Conservation (phyloP, 257 asterid species). For the Ballota nigra region DNA sequence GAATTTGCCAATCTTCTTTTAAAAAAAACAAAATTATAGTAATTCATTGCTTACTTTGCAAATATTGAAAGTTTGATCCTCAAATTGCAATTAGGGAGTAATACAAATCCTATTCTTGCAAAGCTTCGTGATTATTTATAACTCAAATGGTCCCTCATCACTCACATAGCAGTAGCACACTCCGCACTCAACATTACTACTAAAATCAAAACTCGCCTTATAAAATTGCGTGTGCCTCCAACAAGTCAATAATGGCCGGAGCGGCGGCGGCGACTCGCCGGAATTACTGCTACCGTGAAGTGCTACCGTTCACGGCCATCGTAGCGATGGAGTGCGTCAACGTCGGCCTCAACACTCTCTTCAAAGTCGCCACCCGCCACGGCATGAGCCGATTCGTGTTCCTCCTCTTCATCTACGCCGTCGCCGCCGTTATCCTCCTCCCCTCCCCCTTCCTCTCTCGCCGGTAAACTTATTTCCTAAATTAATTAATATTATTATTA, state of each 20-base stretch:
- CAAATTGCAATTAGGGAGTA: too few species aligned
- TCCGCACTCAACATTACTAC: conserved; percentile 13
- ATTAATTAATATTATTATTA: too few species aligned
- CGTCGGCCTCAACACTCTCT: conserved; percentile 82
- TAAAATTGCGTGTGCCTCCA: conserved; percentile 26
- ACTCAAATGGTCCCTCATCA: neutral
- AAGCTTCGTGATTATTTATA: too few species aligned
- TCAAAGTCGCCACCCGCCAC: conserved; percentile 59
- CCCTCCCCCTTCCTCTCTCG: conserved; percentile 61
- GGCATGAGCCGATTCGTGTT: conserved; percentile 84
- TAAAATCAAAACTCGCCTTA: neutral
- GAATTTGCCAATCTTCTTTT: too few species aligned
- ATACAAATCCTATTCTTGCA: too few species aligned
- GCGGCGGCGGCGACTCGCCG: conserved; percentile 18
- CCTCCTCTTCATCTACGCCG: conserved; percentile 67
- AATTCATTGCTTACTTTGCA: too few species aligned
- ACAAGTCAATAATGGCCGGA: conserved; percentile 20
- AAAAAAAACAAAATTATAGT: too few species aligned
- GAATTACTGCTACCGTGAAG: conserved; percentile 46
- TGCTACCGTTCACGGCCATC: conserved; percentile 56
- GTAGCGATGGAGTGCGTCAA: conserved; percentile 65
- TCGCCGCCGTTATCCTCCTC: conserved; percentile 68
- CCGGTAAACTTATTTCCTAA: conserved; percentile 30
- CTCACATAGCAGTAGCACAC: neutral
- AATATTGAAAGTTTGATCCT: too few species aligned